Base-by-base conservation (phyloP, 495 filamentous ascomycete species). In the Podospora pseudopauciseta region DNA sequence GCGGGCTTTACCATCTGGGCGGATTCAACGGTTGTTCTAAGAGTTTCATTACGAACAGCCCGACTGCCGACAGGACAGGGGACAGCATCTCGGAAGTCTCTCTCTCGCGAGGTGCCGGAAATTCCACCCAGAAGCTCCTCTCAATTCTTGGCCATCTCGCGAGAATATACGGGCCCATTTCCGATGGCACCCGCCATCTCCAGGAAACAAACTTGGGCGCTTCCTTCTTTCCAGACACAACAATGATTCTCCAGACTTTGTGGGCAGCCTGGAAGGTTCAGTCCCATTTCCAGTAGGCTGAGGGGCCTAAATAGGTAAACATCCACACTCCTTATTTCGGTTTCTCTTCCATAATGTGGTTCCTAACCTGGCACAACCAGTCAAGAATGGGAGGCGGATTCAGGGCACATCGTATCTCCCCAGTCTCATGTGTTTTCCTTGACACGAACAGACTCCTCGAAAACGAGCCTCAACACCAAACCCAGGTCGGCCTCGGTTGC, bases 391-490 rank as follows among this genome's bases (percentile, higher is more conserved):
- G 54, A 56, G 54, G 54, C 15, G 15, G 54, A 18, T 56, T 56
- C 54, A 56, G 54, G 4, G 15, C 54, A 56, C 54, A 20, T 56
- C 54, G 0, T 56, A 13, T 20, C 19, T 15, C 5, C 16, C 5
- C 5, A 56, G 54, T 56, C 54, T 20, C 54, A 19, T 15, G 54
- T 56, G 15, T 56, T 56, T 56, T 56, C 15, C 54, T 18, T 56
- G 54, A 56, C 54, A 56, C 5, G 4, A 4, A 18, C 54, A 18
- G 54, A 56, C 4, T 56, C 54, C 4, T 56, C 54, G 4, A 56
- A 56, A 20, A 89, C 20, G 20, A 20, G 20, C 20, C 20, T 20
- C 20, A 20, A 20, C 20, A 20, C 20, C 20, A 20, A 20, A 20
- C 20, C 20, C 20, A 20, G 20, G 20, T 20, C 20, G 20, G 20